Evolutionary conservation across 345 rosid species (phyloP).

Genomic region (Streptanthus diversifolius): DNA sequence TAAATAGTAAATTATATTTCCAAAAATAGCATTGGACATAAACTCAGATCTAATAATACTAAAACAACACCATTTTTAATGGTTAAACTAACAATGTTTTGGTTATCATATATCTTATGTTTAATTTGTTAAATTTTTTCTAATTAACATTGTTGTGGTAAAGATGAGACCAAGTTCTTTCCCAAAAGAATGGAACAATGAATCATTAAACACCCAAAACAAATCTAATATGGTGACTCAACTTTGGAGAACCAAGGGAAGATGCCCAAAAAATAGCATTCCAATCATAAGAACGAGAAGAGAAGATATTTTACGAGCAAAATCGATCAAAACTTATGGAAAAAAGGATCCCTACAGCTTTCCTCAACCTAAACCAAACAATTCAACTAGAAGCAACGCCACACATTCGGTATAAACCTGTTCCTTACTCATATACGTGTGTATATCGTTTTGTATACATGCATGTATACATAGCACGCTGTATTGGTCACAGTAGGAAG

Average conservation of each 20-base stretch:
- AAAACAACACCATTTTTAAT: neutral
- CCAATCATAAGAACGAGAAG: neutral
- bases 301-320: neutral
- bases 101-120: neutral
- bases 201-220: neutral
- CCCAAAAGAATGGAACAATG: neutral
- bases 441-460: neutral
- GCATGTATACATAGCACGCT: neutral
- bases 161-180: slow-evolving; percentile 8
- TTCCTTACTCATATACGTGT: neutral
- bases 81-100: neutral
- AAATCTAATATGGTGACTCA: neutral
- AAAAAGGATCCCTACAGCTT: neutral
- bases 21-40: neutral
- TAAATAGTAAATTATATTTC: neutral
- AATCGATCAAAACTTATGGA: neutral
- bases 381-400: neutral
- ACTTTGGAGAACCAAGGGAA: neutral
- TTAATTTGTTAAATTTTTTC: neutral
- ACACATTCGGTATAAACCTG: neutral
- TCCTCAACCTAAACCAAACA: neutral
- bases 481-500: neutral
- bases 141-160: neutral
- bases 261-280: neutral
- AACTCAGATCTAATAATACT: neutral